Evolutionary conservation across 2,329 filamentous ascomycete species (phyloP), one percentile per base, ranked within the genome.

Genomic region (Arthroderma sp.): DNA sequence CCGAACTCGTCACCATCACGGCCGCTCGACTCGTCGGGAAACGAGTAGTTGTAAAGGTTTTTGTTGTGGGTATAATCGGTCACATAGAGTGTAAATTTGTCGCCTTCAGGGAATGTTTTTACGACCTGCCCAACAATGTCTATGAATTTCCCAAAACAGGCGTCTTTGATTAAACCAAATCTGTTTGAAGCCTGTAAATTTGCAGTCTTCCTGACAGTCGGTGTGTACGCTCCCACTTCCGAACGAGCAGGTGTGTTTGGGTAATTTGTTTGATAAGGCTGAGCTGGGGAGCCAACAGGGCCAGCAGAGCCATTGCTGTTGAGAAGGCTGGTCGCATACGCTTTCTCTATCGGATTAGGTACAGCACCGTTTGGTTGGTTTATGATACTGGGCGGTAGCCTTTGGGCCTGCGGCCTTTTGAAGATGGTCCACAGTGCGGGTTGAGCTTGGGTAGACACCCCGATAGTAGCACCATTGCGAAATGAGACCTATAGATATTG

Each of bases 21-120:
- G 4, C 59, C 59, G 5, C 59, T 58, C 1, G 59, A 52, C 10
- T 53, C 47, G 4, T 57, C 55, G 15, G 66, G 60, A 39, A 64
- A 64, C 3, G 56, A 54, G 47, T 77, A 77, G 32, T 78, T 62
- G 51, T 72, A 80, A 47, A 95, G 78, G 1, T 56, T 48, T 0
- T 68, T 56, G 55, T 95, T 86, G 42, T 75, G 66, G 0, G 86
- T 93, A 60, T 88, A 94, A 61, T 95, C 88, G 0, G 84, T 83
- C 11, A 94, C 66, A 68, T 87, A 87, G 0, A 94, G 51, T 4
- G 77, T 75, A 8, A 75, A 63, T 46, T 64, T 73, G 28, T 73
- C 69, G 38, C 53, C 54, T 34, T 63, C 58, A 9, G 64, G 56
- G 51, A 68, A 75, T 0, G 71, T 65, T 51, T 73, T 78, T 39